Percentiles rank a stretch among this genome's conserved stretches.
phyloP scores from a whole-genome alignment of 164 flowering plant species.

The Vitis cinerea region DNA sequence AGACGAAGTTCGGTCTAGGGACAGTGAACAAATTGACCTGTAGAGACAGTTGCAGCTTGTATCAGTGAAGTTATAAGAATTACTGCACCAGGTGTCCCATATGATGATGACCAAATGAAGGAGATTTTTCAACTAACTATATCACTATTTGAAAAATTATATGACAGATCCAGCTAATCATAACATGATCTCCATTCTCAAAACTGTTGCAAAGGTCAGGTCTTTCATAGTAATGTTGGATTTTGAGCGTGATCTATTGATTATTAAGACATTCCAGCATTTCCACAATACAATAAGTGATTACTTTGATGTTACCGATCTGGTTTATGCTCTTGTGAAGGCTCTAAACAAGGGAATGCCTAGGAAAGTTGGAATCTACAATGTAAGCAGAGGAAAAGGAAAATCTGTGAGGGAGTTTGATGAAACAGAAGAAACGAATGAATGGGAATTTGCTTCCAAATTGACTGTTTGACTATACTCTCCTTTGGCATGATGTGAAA shows the following conservation, averaged over 20 bases:
- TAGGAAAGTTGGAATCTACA: no score
- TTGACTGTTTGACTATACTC: no score
- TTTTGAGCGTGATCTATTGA: slow-evolving; percentile 63
- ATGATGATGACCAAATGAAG: slow-evolving; percentile 80
- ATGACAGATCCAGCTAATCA: slow-evolving; percentile 49
- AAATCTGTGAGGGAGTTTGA: no score
- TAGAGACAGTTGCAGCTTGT: slow-evolving; percentile 60
- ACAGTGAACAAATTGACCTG: no score
- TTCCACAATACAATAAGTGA: slow-evolving; percentile 24
- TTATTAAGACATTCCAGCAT: slow-evolving; percentile 59
- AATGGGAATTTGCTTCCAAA: no score
- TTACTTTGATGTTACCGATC: no score
- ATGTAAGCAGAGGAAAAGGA: no score
- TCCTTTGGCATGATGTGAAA: no score
- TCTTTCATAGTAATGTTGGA: slow-evolving; percentile 76
- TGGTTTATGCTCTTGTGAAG: no score
- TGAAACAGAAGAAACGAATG: no score
- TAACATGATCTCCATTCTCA: slow-evolving; percentile 55
- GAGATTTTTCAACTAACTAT: slow-evolving; percentile 68
- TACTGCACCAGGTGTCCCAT: slow-evolving; percentile 84
- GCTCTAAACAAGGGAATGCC: no score
- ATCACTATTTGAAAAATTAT: slow-evolving; percentile 53
- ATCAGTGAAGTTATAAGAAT: slow-evolving; percentile 80
- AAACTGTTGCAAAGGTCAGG: slow-evolving; percentile 67
- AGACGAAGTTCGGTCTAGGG: no score